Base-by-base conservation (phyloP, 441 rosid species). In the Arabidopsis hybrid region DNA sequence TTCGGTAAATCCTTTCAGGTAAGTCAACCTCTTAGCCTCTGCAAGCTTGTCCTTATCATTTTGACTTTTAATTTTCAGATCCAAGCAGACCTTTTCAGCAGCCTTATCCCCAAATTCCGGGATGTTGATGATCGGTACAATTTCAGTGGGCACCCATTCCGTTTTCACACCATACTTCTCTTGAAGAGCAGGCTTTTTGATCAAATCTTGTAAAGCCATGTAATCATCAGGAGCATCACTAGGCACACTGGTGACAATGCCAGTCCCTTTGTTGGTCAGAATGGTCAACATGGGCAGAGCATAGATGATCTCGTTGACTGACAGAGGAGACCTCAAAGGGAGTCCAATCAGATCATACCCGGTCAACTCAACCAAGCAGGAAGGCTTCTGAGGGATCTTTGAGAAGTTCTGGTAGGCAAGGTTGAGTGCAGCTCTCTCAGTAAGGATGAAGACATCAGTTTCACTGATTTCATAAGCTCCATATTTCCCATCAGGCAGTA, bases 181-280 rank as follows among this genome's bases (percentile, higher is more conserved):
- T 79, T 91, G 86, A 17, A 92, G 68, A 74, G 89, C 97, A 67
- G 91, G 97, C 76, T 95, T 95, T 71, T 83, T 83, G 69, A 85
- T 88, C 79, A 92, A 76, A 80, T 88, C 99, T 57, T 91, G 91
- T 78, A 95, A 60, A 8, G 93, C 87, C 88, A 92, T 92, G 78
- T 84, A 88, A 81, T 92, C 97, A 75, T 95, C 97, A 36, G 97
- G 99, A 45, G 97, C 87, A 81, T 95, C 99, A 70, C 97, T 95
- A 75, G 99, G 97, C 21, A 95, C 99, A 71, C 97, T 85, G 51
- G 98, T 92, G 64, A 95, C 96, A 5, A 95, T 91, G 61, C 99
- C 98, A 0, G 98, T 95, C 66, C 97, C 98, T 83, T 95, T 92
- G 80, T 92, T 97, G 12, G 89, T 91, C 46, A 92, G 87, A 81